Evolutionary conservation across 495 filamentous ascomycete genomes (phyloP).

Genomic region (Penicillium diatomitis): DNA sequence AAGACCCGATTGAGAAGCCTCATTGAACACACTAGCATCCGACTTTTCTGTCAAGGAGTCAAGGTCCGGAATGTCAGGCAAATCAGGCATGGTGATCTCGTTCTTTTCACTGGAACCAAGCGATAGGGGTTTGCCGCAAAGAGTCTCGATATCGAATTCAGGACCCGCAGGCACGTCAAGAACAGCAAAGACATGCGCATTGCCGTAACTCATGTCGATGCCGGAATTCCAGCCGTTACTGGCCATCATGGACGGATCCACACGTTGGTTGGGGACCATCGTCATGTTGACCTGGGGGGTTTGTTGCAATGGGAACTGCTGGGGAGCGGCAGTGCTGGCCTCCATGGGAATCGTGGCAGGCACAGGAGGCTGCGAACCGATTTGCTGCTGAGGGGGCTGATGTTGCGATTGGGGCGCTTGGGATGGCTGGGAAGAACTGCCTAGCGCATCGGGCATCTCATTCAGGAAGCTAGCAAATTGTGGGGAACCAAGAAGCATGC

Average conservation of each 20-base stretch:
- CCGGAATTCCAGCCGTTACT: constrained; percentile 17
- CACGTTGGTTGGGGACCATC: constrained; percentile 64
- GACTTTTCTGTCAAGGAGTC: constrained; percentile 22
- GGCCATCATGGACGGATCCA: constrained; percentile 54
- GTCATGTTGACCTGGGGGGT: constrained; percentile 58
- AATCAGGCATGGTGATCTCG: constrained; percentile 41
- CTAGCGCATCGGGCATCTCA: constrained; percentile 47
- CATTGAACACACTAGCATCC: constrained; percentile 23
- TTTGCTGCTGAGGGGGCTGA: constrained; percentile 33
- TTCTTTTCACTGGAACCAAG: constrained; percentile 38
- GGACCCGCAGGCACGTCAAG: constrained; percentile 64
- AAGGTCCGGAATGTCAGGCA: constrained; percentile 17
- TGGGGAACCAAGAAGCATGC: constrained; percentile 77
- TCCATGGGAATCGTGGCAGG: constrained; percentile 46
- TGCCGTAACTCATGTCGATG: constrained; percentile 48
- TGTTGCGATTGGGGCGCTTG: constrained; percentile 28
- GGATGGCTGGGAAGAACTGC: constrained; percentile 14
- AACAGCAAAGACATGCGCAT: constrained; percentile 74
- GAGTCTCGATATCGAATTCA: constrained; percentile 46
- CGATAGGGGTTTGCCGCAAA: constrained; percentile 59
- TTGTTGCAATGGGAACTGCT: constrained; percentile 49
- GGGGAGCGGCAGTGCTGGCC: constrained; percentile 47
- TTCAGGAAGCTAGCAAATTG: constrained; percentile 76
- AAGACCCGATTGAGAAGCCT: constrained; percentile 45
- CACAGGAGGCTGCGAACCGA: constrained; percentile 20